Evolutionary conservation across 75 land plant species (phyloP), one percentile per base, ranked within the genome.

Genomic region (Sequoiadendron giganteum): DNA sequence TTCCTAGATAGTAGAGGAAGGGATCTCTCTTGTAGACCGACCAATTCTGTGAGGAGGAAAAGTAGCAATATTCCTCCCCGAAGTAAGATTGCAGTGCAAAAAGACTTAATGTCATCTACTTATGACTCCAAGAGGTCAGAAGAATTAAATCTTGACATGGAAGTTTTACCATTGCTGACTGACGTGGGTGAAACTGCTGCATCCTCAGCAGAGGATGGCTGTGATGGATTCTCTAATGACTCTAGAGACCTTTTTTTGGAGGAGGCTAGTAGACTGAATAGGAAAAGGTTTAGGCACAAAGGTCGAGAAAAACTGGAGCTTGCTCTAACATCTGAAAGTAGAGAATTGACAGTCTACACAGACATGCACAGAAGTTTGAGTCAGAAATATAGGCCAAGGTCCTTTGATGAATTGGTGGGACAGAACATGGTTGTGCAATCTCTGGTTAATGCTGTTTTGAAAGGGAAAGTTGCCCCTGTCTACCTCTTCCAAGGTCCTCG

Each of bases 251-350:
- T 92, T 77, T 89, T 91, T 80, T 89, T 94, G 89, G 95, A 94
- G 89, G 94, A 89, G 36, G 56, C 86, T 49, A 91, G 94, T 82
- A 83, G 95, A 43, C 88, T 94, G 83, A 94, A 94, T 88, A 93
- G 95, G 85, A 95, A 92, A 85, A 93, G 95, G 94, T 92, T 92
- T 3, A 91, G 88, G 45, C 94, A 94, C 80, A 93, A 89, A 85
- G 92, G 96, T 86, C 91, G 86, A 65, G 93, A 93, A 76, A 91
- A 85, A 72, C 77, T 89, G 43, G 91, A 90, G 85, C 78, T 89
- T 32, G 52, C 52, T 56, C 32, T 75, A 86, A 42, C 82, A 30
- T 61, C 78, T 36, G 86, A 58, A 85, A 54, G 86, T 38, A 85
- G 42, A 39, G 86, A 86, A n/a, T 79, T 72, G 83, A 72, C 86